Base-by-base conservation (phyloP, 1,139 yeast species). In the Debaryomyces nepalensis region DNA sequence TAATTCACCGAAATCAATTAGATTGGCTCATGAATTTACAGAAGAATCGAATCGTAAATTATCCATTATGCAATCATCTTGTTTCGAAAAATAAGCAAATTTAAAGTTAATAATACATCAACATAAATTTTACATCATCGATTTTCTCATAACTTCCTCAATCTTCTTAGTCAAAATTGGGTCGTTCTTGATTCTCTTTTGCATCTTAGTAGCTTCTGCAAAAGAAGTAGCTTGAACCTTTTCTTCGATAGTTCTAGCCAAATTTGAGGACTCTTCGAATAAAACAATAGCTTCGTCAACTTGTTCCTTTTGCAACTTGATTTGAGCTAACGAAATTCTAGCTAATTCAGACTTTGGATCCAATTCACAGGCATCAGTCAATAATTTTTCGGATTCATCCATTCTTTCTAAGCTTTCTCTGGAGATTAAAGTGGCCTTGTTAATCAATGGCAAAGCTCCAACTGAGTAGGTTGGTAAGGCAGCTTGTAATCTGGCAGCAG, bases 301-400 rank as follows among this genome's bases (percentile, higher is more conserved):
- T 59, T 84, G 78, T 66, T 88, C 93, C 57, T 79, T 80, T 71
- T 90, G 96, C 63, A 93, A 74, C 66, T 84, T 86, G 59, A 89
- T 74, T 75, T 95, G 99, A 41, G 97, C 98, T 55, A 93, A 78
- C 11, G 95, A 83, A 54, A 89, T 81, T 64, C 89, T 80, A 37
- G 97, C 98, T 52, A 89, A 80, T 63, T 93, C 98, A 40, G 90
- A 82, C 63, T 82, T 82, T 48, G 96, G 89, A 70, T 93, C 99
- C 51, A 85, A 71, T 53, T 83, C 79, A 57, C 87, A 79, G 18
- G 99, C 99, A 62, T 80, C 75, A 53, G 80, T 76, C 60, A 93
- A 81, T 48, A 89, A 71, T 44, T 73, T 73, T 51, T 82, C 82
- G 39, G 96, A 90, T 55, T 79, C 80, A 37, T 70, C 77, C 46